Evolutionary conservation across 495 filamentous ascomycete species (phyloP), one percentile per base, ranked within the genome.

Genomic region (Geopyxis carbonaria): DNA sequence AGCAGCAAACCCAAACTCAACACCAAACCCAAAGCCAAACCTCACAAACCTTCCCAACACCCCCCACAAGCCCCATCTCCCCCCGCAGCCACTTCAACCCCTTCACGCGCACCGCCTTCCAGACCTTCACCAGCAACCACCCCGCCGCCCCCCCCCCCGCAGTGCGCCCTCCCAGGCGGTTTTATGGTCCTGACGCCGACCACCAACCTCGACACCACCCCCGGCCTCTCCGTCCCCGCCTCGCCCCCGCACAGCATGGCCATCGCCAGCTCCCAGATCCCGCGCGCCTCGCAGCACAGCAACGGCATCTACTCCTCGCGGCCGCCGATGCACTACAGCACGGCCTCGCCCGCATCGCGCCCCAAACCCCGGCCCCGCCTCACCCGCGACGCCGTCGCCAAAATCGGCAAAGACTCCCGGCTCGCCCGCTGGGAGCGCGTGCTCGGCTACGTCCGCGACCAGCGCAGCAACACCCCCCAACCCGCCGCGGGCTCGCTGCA

Each of bases 381-480:
- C 31, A 56, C 52, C 8, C 28, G 32, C 18, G 52, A 56, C 15
- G 44, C 41, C 15, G 47, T 56, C 3, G 37, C 54, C 3, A 46
- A 41, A 29, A 46, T 56, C 9, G 44, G 48, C 13, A 51, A 56
- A 21, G 53, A 56, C 34, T 43, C 47, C 7, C 53, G 53, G 10
- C 38, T 51, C 6, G 53, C 53, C n/a, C 47, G 53, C 1, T 56
- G 53, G 53, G 53, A 56, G 13, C 53, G 53, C 15, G 53, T 56
- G 10, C 40, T 56, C 11, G 42, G 34, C 22, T 56, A 48, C 20
- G 52, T 56, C 6, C 53, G 45, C 22, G 48, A 56, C 19, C 53
- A 56, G 23, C 52, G 53, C 20, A 44, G n/a, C n/a, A n/a, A n/a
- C n/a, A n/a, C n/a, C n/a, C 48, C 18, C 10, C 30, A 15, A 34